These are phyloP conservation scores for Stagonosporopsis rhizophila DNA, from an alignment of 2,329 filamentous ascomycete species.

Conservation along the genomic window DNA sequence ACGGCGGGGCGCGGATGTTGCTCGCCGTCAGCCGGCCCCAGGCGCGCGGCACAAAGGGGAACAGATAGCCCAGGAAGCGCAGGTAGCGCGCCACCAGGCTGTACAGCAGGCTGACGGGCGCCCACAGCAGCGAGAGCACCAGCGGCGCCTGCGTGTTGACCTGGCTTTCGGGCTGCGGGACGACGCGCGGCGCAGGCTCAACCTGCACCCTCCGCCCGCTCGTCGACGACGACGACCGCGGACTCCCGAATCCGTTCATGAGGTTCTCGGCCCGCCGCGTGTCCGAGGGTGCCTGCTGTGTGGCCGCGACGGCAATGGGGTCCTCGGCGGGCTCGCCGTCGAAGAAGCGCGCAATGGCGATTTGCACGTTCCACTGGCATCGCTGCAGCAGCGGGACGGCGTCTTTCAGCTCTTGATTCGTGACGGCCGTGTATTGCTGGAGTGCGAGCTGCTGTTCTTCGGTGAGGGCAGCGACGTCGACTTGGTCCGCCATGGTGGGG, in stretches of 20 bases:
- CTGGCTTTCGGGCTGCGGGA: conserved; percentile 73
- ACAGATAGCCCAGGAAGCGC: conserved; percentile 76
- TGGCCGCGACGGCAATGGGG: conserved; percentile 74
- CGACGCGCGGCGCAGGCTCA: conserved; percentile 82
- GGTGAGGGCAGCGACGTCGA: conserved; percentile 74
- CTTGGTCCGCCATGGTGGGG: conserved; percentile 47
- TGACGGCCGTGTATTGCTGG: conserved; percentile 87
- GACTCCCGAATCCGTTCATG: conserved; percentile 56
- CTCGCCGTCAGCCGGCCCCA: conserved; percentile 61
- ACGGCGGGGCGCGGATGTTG: conserved; percentile 50
- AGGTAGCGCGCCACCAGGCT: conserved; percentile 72
- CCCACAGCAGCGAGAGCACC: conserved; percentile 77
- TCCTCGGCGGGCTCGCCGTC: conserved; percentile 86
- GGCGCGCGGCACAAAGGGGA: conserved; percentile 78
- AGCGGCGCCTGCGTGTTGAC: conserved; percentile 74
- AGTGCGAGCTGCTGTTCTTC: conserved; percentile 81
- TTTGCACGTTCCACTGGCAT: conserved; percentile 97
- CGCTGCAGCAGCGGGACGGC: conserved; percentile 81
- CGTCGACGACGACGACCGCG: conserved; percentile 43
- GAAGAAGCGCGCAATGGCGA: conserved; percentile 96
- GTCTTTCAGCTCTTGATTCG: conserved; percentile 77
- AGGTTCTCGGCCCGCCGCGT: conserved; percentile 76
- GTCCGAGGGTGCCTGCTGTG: conserved; percentile 51
- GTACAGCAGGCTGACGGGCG: conserved; percentile 82
- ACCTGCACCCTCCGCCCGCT: conserved; percentile 47